These are phyloP conservation scores for Rhynchospora breviuscula DNA, from an alignment of 176 grass and related monocot species.

Conservation along the genomic window DNA sequence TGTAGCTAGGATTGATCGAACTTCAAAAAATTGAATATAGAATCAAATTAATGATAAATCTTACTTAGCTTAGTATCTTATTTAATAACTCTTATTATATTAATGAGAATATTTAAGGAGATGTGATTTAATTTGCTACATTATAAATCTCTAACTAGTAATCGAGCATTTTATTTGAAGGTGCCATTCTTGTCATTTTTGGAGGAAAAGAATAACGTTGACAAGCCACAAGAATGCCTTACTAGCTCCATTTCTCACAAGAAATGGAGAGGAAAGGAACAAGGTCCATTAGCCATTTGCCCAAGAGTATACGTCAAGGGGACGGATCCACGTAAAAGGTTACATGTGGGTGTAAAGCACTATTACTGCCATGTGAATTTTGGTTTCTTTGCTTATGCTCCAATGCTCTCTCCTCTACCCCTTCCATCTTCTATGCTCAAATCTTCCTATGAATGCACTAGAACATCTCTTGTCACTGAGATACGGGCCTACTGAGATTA, in stretches of 20 bases:
- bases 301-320: slow-evolving; percentile 7
- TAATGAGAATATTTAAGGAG: no score
- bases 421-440: background rate
- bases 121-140: no score
- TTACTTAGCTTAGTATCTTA: no score
- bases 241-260: background rate
- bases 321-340: slow-evolving; percentile 11
- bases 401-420: background rate
- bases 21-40: no score
- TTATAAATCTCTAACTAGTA: no score
- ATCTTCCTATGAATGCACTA: background rate
- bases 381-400: slow-evolving; percentile 18
- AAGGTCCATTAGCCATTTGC: background rate
- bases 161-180: no score
- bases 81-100: no score
- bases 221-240: background rate
- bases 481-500: background rate
- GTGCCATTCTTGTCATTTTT: no score
- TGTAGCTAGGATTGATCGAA: no score
- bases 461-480: background rate
- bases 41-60: no score
- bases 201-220: no score
- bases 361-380: slow-evolving; percentile 20
- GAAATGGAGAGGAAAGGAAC: background rate
- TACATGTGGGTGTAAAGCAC: slow-evolving; percentile 13